Conservation (phyloP, 1,284 basidiomycete species). For the Tremellales sp. region DNA sequence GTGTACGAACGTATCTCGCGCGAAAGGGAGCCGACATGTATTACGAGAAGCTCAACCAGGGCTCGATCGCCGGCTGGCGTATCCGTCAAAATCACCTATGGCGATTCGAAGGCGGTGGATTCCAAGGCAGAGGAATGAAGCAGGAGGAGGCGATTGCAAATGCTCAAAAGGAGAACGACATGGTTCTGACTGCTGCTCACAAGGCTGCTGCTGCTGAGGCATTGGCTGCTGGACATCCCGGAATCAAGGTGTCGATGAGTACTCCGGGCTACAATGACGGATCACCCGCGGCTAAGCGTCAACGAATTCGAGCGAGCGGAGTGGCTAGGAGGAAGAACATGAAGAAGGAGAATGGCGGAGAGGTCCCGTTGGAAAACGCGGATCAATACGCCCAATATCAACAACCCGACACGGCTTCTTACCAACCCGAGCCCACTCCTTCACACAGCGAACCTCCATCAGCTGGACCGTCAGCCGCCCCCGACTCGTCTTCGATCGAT, state of each 20-base stretch:
- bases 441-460: slow-evolving; percentile 1
- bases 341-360: slow-evolving; percentile 7
- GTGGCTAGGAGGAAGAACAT: slow-evolving; percentile 4
- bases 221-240: slow-evolving; percentile 42
- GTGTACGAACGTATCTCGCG: slow-evolving; percentile 45
- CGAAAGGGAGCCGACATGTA: slow-evolving; percentile 49
- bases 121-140: slow-evolving; percentile 47
- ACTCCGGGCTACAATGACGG: slow-evolving; percentile 23
- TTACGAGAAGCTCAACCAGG: slow-evolving; percentile 47
- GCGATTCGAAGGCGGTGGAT: slow-evolving; percentile 46
- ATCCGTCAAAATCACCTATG: slow-evolving; percentile 46
- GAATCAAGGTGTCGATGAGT: slow-evolving; percentile 42
- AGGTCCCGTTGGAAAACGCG: background rate
- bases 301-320: slow-evolving; percentile 3
- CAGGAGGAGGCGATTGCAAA: slow-evolving; percentile 44
- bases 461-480: background rate
- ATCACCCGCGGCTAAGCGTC: slow-evolving; percentile 15
- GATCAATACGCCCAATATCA: too few species aligned
- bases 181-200: slow-evolving; percentile 34
- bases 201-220: slow-evolving; percentile 44
- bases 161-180: slow-evolving; percentile 40
- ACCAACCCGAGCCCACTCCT: slow-evolving; percentile 1
- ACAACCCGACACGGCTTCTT: too few species aligned
- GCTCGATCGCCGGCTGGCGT: slow-evolving; percentile 43
- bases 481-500: slow-evolving; percentile 2